phyloP scores from a whole-genome alignment of 306 rosid genomes.

The Malus asiatica region DNA sequence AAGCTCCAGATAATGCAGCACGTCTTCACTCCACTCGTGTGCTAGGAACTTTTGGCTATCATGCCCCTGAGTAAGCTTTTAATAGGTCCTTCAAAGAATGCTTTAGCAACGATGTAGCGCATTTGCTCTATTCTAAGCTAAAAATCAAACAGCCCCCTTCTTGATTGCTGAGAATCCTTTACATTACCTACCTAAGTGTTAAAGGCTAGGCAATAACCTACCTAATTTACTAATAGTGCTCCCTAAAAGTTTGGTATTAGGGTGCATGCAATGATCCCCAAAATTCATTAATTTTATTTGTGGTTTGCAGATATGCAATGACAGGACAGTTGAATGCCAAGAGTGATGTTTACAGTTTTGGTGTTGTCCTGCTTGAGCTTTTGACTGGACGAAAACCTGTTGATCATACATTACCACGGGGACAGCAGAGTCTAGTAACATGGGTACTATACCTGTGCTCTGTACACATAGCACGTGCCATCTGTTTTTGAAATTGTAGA shows the following conservation, averaged over 20 bases:
- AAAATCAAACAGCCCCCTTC: not conserved
- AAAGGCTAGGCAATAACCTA: not conserved
- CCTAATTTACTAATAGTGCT: not conserved
- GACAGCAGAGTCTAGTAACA: slow-evolving; percentile 88
- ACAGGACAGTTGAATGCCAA: slow-evolving; percentile 89
- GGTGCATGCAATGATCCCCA: not conserved
- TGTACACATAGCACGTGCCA: not conserved
- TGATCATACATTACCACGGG: slow-evolving; percentile 88
- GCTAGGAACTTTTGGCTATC: slow-evolving; percentile 92
- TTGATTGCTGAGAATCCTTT: not conserved
- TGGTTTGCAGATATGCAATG: slow-evolving; percentile 73
- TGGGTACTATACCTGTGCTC: slow-evolving; percentile 55
- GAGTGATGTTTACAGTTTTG: slow-evolving; percentile 87
- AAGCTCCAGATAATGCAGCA: slow-evolving; percentile 96
- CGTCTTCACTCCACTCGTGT: slow-evolving; percentile 94
- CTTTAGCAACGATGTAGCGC: not conserved
- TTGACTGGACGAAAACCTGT: slow-evolving; percentile 93
- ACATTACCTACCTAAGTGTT: not conserved
- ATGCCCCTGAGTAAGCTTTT: slow-evolving; percentile 86
- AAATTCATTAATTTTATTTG: slow-evolving; percentile 9
- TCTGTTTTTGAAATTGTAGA: not conserved
- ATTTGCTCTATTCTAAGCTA: not conserved
- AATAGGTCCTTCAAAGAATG: not conserved
- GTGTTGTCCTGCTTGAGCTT: slow-evolving; percentile 88
- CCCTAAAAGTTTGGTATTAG: not conserved